phyloP scores from a whole-genome alignment of 202 grass and related monocot genomes.

The Schoenoplectus tabernaemontani region DNA sequence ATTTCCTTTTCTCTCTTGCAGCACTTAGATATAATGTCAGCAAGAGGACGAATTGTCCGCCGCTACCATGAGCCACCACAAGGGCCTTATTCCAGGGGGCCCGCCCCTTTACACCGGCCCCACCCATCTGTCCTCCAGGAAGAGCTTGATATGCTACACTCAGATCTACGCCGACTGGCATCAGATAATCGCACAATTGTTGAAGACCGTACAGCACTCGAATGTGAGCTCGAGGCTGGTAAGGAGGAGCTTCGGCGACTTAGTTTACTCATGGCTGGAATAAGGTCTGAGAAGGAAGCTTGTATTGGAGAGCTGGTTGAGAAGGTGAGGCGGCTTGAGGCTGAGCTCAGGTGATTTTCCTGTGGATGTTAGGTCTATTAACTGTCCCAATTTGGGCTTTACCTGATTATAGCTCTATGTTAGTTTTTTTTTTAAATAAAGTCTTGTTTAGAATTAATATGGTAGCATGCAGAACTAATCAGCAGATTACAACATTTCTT shows the following conservation, averaged over 20 bases:
- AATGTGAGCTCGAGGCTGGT: constrained; percentile 35
- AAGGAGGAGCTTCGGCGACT: constrained; percentile 54
- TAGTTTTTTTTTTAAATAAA: not conserved
- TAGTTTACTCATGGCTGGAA: constrained; percentile 40
- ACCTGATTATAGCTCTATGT: not conserved
- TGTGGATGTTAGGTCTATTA: not conserved
- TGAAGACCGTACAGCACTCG: constrained; percentile 41
- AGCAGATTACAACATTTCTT: not conserved
- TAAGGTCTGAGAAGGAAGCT: constrained; percentile 62
- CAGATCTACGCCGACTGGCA: constrained; percentile 48
- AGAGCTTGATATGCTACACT: constrained; percentile 41
- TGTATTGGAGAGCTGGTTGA: constrained; percentile 52
- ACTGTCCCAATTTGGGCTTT: no score
- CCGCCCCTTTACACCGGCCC: constrained; percentile 26
- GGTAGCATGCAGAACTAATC: not conserved
- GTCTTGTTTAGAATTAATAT: not conserved
- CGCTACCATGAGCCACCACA: constrained; percentile 23
- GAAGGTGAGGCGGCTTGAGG: constrained; percentile 65
- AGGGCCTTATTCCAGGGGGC: constrained; percentile 30
- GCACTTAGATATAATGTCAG: constrained; percentile 36
- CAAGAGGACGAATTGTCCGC: constrained; percentile 34
- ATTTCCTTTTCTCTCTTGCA: no score
- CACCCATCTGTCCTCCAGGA: constrained; percentile 45
- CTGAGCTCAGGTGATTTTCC: constrained; percentile 31
- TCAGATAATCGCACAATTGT: constrained; percentile 39